Conservation (phyloP, 2,329 filamentous ascomycete species). For the Chrysoporthe austroafricana region DNA sequence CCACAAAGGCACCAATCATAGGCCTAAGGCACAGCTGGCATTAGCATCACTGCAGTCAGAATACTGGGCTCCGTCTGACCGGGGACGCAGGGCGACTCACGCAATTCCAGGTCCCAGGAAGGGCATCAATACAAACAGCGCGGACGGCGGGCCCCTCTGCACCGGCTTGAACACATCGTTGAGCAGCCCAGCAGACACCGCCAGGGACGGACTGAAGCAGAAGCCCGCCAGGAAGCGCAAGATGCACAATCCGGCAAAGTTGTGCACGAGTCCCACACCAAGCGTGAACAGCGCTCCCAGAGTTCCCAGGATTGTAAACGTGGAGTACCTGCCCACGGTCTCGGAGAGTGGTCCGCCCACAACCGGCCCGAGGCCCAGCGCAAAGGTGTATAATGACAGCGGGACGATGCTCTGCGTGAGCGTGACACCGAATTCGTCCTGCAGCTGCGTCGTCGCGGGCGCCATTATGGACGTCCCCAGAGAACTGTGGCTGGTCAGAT, state of each 20-base stretch:
- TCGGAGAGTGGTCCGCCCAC: slow-evolving; percentile 64
- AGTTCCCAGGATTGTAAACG: slow-evolving; percentile 53
- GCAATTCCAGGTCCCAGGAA: slow-evolving; percentile 58
- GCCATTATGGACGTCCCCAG: slow-evolving; percentile 59
- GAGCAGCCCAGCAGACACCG: slow-evolving; percentile 54
- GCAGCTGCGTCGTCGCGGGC: slow-evolving; percentile 50
- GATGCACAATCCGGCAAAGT: slow-evolving; percentile 54
- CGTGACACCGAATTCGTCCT: slow-evolving; percentile 56
- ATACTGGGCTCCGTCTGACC: neutral
- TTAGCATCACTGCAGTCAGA: neutral
- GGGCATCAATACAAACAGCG: slow-evolving; percentile 53
- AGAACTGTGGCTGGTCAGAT: slow-evolving; percentile 44
- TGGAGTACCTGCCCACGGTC: slow-evolving; percentile 55
- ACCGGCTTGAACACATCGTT: slow-evolving; percentile 51
- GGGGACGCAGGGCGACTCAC: slow-evolving; percentile 38
- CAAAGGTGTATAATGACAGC: slow-evolving; percentile 63
- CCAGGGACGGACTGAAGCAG: slow-evolving; percentile 52
- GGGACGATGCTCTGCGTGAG: slow-evolving; percentile 61
- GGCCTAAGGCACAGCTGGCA: slow-evolving; percentile 38
- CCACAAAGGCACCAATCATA: slow-evolving; percentile 53
- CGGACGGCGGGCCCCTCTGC: slow-evolving; percentile 47
- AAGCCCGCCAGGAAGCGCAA: slow-evolving; percentile 62
- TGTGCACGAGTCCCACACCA: slow-evolving; percentile 55
- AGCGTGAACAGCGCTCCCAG: slow-evolving; percentile 59
- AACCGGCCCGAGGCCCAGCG: slow-evolving; percentile 63